Conservation (phyloP, 345 rosid species). For the Brassica napus region DNA sequence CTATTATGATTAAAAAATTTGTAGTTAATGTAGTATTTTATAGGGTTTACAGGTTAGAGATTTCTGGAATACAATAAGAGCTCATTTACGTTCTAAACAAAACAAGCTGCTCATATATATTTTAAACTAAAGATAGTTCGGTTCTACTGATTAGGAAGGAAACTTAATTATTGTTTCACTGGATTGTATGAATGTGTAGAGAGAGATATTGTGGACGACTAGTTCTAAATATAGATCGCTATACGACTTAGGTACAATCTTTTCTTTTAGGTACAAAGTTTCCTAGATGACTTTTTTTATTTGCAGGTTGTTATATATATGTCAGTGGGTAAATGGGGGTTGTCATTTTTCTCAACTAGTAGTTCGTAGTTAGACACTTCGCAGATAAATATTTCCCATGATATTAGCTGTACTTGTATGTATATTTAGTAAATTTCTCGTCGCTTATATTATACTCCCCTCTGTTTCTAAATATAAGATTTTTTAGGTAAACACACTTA, state of each 20-base stretch:
- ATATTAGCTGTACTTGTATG: no score
- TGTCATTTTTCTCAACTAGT: background rate
- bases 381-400: no score
- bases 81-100: background rate
- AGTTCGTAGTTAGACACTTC: background rate
- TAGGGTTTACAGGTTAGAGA: background rate
- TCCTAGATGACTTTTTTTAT: background rate
- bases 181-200: background rate
- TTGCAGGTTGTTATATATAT: background rate
- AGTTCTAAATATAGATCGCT: background rate
- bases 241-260: background rate
- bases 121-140: background rate
- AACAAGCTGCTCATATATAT: background rate
- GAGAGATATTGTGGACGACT: background rate
- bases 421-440: no score
- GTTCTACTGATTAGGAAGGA: background rate
- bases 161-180: background rate
- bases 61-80: background rate
- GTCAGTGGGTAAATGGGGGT: background rate
- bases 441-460: no score
- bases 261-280: background rate
- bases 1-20: background rate
- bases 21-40: background rate
- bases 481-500: no score
- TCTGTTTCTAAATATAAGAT: no score